These are phyloP conservation scores for Aspergillus incahuasiensis DNA, from an alignment of 495 filamentous ascomycete genomes.

Conservation along the genomic window DNA sequence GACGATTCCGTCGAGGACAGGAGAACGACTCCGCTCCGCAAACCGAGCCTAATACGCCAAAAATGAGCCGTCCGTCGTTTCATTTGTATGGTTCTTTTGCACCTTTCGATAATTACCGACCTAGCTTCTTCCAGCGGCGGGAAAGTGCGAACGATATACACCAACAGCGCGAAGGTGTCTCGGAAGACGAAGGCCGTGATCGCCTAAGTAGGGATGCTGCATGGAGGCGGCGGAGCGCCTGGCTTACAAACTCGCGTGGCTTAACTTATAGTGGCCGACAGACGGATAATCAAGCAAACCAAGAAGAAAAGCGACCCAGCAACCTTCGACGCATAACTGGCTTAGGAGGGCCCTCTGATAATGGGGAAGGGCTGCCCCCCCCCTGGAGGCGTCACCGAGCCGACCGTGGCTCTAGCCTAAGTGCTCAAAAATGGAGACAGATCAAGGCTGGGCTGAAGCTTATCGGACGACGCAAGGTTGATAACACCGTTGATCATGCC, in stretches of 20 bases:
- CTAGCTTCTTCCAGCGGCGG: conserved; percentile 58
- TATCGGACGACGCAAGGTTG: conserved; percentile 72
- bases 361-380: conserved; percentile 41
- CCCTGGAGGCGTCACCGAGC: conserved; percentile 51
- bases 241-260: conserved; percentile 52
- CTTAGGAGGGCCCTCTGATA: conserved; percentile 57
- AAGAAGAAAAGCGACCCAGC: conserved; percentile 59
- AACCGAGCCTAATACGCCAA: conserved; percentile 62
- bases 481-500: conserved; percentile 80
- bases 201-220: conserved; percentile 55
- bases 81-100: conserved; percentile 44
- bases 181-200: conserved; percentile 85
- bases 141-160: conserved; percentile 65
- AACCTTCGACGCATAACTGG: conserved; percentile 69
- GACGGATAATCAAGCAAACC: conserved; percentile 26
- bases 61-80: conserved; percentile 42
- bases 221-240: conserved; percentile 52
- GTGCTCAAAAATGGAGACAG: conserved; percentile 80
- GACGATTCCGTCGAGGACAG: conserved; percentile 42
- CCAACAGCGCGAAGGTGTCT: conserved; percentile 67
- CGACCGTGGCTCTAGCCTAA: conserved; percentile 66
- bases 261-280: conserved; percentile 49
- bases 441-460: conserved; percentile 81
- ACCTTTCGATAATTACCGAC: conserved; percentile 43
- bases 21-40: conserved; percentile 48